Base-by-base conservation (phyloP, 495 filamentous ascomycete species). In the Acidomyces sp. region DNA sequence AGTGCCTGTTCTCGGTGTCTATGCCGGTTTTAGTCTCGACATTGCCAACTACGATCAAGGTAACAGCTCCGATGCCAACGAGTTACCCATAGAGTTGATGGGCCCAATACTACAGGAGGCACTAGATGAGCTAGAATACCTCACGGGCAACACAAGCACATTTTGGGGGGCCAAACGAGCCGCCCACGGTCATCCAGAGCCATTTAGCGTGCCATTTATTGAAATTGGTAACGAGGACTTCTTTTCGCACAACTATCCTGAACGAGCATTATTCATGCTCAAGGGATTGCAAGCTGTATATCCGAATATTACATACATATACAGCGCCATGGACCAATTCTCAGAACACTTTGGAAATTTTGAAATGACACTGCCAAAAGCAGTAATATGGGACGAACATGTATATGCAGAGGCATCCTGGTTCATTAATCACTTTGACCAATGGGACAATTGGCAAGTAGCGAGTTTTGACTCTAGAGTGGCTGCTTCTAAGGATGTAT, bases 141-240 rank as follows among this genome's bases (percentile, higher is more conserved):
- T 77, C 28, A 66, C 63, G 13, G 74, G 77, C 28, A 59, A 64
- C 37, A 55, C 56, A 12, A 55, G 57, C 26, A 72, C 72, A 9
- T 62, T 56, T 16, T 80, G 69, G 59, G 77, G 77, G 25, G 60
- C 67, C 9, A 53, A 70, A 5, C 68, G 77, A 24, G 72, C 71
- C 7, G 45, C 57, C 9, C 62, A 72, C 6, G 77, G 75, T 4
- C 65, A 75, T 41, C 59, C 66, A 1, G 58, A 73, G 29, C 74
- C 77, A 4, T 79, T 69, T 61, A 60, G 53, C 16, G 57, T 80
- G 29, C 62, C 63, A 35, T 76, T 68, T 38, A 72, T 79, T 22
- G 77, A 79, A 52, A 66, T 81, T 48, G 77, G 77, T 17, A 79
- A 80, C 47, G 74, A 80, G 49, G 75, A 80, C 39, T 59, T 47